A percentile compares a stretch with the other conserved stretches of the same genome.
These are phyloP conservation scores for Ottelia alismoides DNA, from an alignment of 106 monocot species.

Conservation along the genomic window DNA sequence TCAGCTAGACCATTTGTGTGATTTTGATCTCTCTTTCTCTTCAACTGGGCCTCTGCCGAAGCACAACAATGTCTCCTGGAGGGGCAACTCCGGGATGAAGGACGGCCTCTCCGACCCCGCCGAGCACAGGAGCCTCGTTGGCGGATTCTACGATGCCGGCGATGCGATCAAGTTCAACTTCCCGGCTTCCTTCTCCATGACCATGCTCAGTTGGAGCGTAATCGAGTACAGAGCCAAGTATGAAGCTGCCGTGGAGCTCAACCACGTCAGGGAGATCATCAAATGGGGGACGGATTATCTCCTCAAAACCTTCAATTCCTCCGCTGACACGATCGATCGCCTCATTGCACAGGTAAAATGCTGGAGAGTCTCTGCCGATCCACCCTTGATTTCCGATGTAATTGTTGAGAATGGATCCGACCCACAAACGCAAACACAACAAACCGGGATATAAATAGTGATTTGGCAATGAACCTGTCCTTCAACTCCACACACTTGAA, in stretches of 20 bases:
- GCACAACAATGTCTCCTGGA: conserved; percentile 84
- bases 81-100: conserved; percentile 88
- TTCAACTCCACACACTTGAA: too few species aligned
- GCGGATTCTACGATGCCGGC: conserved; percentile 81
- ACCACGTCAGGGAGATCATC: conserved; percentile 64
- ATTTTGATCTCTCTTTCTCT: conserved; percentile 3
- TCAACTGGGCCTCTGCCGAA: conserved; percentile 61
- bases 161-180: conserved; percentile 95
- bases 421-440: too few species aligned
- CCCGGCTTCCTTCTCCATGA: conserved; percentile 71
- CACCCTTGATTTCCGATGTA: too few species aligned
- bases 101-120: conserved; percentile 57
- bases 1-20: too few species aligned
- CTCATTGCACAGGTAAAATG: conserved; percentile 46
- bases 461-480: too few species aligned
- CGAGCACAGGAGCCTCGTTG: conserved; percentile 39
- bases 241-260: conserved; percentile 60
- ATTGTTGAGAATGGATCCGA: too few species aligned
- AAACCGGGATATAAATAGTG: too few species aligned
- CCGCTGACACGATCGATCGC: conserved; percentile 69
- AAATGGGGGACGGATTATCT: conserved; percentile 86
- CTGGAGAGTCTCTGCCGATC: neutral
- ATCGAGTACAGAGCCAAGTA: conserved; percentile 91
- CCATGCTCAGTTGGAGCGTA: conserved; percentile 90
- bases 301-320: conserved; percentile 78